A percentile compares a stretch with the other conserved stretches of the same genome.
These are phyloP conservation scores for Saccharomyces jurei DNA, from an alignment of 805 yeast species.

Conservation along the genomic window DNA sequence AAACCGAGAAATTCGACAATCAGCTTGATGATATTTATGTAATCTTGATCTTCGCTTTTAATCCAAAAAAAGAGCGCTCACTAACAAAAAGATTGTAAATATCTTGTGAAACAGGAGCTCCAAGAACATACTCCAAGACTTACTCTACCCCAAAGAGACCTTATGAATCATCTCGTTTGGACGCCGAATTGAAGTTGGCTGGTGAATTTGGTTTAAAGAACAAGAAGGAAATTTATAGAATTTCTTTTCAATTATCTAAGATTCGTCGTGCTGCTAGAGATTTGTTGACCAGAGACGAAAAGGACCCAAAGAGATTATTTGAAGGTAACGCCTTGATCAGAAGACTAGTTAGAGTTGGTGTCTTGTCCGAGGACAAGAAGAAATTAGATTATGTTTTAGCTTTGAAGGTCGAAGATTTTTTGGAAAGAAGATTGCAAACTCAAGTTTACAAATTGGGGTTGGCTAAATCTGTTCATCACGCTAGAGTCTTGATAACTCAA, in stretches of 20 bases:
- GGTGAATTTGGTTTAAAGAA: conserved; percentile 99
- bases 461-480: conserved; percentile 99
- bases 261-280: conserved; percentile 99
- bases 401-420: conserved; percentile 95
- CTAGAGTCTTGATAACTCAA: conserved; percentile 96
- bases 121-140: conserved; percentile 99
- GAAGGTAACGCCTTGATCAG: conserved; percentile 99
- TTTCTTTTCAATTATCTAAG: conserved; percentile 97
- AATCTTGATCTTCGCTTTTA: background rate
- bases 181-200: conserved; percentile 97
- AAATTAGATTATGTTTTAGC: conserved; percentile 99
- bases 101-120: conserved; percentile 60
- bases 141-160: conserved; percentile 99
- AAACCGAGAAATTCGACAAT: background rate
- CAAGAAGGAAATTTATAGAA: conserved; percentile 99
- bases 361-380: conserved; percentile 97
- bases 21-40: background rate
- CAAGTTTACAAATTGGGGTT: conserved; percentile 99
- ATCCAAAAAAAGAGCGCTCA: background rate
- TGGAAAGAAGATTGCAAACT: conserved; percentile 99
- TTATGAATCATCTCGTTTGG: conserved; percentile 98
- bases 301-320: conserved; percentile 99
- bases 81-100: conserved; percentile 8
- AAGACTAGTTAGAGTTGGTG: conserved; percentile 99
- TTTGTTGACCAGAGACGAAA: conserved; percentile 98